Base-by-base conservation (phyloP, 495 filamentous ascomycete genomes). In the Xylaria sp. region DNA sequence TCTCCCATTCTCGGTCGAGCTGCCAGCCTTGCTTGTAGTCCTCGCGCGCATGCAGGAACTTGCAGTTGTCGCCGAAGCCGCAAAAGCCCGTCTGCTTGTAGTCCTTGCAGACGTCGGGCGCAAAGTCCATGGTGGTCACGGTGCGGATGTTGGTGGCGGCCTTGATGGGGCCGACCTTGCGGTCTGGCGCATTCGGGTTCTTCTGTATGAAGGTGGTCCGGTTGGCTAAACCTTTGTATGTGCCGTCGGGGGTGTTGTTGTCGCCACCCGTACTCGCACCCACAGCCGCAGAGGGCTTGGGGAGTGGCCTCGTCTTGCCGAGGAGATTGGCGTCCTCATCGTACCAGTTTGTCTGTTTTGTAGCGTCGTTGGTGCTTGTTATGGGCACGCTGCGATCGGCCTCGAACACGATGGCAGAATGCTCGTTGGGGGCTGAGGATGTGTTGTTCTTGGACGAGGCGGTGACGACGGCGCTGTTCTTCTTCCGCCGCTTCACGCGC, bases 11-110 rank as follows among this genome's bases (percentile, higher is more conserved):
- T 15, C 86, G 85, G 79, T 99, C 96, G 14, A 98, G 83, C 76
- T 98, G 93, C 97, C 97, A 99, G 2, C 96, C 96, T 80, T 93
- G 91, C 58, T 93, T 92, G 77, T 97, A 95, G 79, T 96, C 93
- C 73, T 97, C 93, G 14, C 97, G 87, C 1, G 89, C 88, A 76
- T 99, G 95, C 2, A 95, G 79, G 81, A 93, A 98, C 78, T 95
- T 97, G 83, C 94, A 97, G n/a, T 80, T 88, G 69, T 94, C 90
- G 5, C 91, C 92, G 68, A 92, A 95, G 1, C 92, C 93, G 76
- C 91, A 95, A 79, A 90, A 94, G 3, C 94, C 94, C 0, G 93
- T 97, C 73, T 93, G 88, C 72, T 97, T 97, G 79, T 93, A 97
- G 79, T 98, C 96, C 80, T 98, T 98, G 79, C 96, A 98, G 17